A percentile compares a stretch with the other conserved stretches of the same genome.
Conservation (phyloP, 2,329 filamentous ascomycete genomes). For the Apiospora kogelbergensis region DNA sequence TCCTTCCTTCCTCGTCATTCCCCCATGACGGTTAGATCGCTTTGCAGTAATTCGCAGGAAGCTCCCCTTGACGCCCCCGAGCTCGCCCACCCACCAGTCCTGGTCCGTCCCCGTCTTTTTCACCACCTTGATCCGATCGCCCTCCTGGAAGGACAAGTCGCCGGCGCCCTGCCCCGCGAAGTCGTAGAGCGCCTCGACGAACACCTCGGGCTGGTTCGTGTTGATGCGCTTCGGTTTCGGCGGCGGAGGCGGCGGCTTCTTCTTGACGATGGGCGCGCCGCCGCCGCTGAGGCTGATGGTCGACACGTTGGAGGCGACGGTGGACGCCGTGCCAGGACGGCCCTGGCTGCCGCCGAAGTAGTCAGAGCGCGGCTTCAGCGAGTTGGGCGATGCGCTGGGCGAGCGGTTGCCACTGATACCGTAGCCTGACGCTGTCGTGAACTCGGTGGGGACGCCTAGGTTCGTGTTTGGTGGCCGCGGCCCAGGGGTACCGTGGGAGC, state of each 20-base stretch:
- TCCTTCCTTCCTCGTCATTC: neutral
- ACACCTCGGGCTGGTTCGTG: slow-evolving; percentile 49
- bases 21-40: slow-evolving; percentile 9
- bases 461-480: slow-evolving; percentile 28
- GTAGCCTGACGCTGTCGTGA: slow-evolving; percentile 43
- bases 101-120: slow-evolving; percentile 78
- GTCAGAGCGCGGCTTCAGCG: slow-evolving; percentile 28
- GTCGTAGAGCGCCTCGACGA: slow-evolving; percentile 72
- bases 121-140: slow-evolving; percentile 73
- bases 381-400: slow-evolving; percentile 28
- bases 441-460: slow-evolving; percentile 42
- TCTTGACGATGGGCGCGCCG: slow-evolving; percentile 40
- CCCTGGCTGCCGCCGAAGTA: slow-evolving; percentile 29
- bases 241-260: slow-evolving; percentile 77
- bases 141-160: slow-evolving; percentile 74
- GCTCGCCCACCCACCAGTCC: slow-evolving; percentile 86
- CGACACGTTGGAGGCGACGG: slow-evolving; percentile 26
- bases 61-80: slow-evolving; percentile 65
- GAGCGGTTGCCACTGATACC: slow-evolving; percentile 18
- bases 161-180: slow-evolving; percentile 69
- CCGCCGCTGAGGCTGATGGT: slow-evolving; percentile 22
- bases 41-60: slow-evolving; percentile 83
- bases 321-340: slow-evolving; percentile 25
- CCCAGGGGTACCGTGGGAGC: slow-evolving; percentile 21
- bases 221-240: slow-evolving; percentile 62